phyloP scores from a whole-genome alignment of 108 stramenopile species.

The Pelagomonas calceolata region DNA sequence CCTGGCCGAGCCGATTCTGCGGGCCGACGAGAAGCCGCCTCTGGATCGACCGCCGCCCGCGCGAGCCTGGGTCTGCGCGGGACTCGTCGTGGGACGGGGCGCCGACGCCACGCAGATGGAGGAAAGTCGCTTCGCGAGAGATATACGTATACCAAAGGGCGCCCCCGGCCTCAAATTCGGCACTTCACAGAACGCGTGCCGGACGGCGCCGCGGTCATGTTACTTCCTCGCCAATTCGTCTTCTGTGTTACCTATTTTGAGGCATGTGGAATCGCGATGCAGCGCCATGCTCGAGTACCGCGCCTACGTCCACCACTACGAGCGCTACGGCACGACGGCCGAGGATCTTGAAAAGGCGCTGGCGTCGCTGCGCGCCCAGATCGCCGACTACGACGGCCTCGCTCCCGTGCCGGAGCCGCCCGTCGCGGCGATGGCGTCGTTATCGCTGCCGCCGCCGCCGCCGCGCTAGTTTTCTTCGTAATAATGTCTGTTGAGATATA shows the following conservation, averaged over 20 bases:
- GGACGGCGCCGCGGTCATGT: background rate
- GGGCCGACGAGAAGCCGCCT: too few species aligned
- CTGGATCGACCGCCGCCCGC: too few species aligned
- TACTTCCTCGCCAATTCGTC: background rate
- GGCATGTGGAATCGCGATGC: background rate
- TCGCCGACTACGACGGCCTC: slow-evolving; percentile 4
- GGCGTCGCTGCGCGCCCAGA: background rate
- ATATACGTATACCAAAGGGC: too few species aligned
- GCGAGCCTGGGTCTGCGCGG: background rate
- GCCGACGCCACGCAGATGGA: background rate
- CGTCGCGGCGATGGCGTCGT: too few species aligned
- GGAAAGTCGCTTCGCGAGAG: background rate
- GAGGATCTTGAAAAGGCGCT: background rate
- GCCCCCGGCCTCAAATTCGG: too few species aligned
- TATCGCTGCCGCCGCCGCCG: too few species aligned
- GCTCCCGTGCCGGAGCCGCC: too few species aligned
- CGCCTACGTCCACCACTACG: slow-evolving; percentile 4
- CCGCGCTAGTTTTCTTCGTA: too few species aligned
- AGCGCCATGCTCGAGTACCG: background rate
- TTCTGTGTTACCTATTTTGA: background rate
- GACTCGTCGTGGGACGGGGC: background rate
- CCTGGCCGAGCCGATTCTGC: too few species aligned
- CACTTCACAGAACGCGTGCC: background rate
- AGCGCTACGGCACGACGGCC: background rate
- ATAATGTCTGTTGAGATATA: too few species aligned